phyloP scores from a whole-genome alignment of 2,329 filamentous ascomycete genomes.

The Dactylonectria estremocensis region DNA sequence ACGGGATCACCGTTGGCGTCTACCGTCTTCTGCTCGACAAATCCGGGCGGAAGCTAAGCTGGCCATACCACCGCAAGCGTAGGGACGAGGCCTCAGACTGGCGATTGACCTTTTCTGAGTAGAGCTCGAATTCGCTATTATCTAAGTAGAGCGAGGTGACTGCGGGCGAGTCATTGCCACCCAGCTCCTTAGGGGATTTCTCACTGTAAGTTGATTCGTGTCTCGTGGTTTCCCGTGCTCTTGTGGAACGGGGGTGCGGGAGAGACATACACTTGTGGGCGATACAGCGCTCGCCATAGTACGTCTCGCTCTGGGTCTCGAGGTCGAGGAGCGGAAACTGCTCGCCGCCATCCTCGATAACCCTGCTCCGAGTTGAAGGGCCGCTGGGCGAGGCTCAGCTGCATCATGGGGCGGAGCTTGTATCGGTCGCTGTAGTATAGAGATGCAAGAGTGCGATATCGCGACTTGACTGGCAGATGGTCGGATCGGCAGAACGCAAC shows the following conservation, averaged over 20 bases:
- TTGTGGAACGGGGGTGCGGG: not conserved
- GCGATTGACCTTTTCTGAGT: slow-evolving; percentile 86
- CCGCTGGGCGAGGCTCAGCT: no score
- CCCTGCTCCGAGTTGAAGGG: no score
- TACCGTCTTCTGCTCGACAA: slow-evolving; percentile 91
- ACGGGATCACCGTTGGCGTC: slow-evolving; percentile 81
- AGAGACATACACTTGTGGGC: slow-evolving; percentile 75
- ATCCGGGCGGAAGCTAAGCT: slow-evolving; percentile 83
- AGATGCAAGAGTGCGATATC: no score
- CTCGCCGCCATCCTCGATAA: no score
- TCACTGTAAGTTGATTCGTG: slow-evolving; percentile 77
- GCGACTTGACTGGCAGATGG: no score
- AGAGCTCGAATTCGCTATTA: slow-evolving; percentile 87
- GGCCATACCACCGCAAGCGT: slow-evolving; percentile 92
- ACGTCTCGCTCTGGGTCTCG: no score
- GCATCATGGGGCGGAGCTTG: no score
- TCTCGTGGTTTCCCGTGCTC: slow-evolving; percentile 17
- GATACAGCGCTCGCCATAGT: no score
- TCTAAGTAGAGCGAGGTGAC: slow-evolving; percentile 98
- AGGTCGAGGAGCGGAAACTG: no score
- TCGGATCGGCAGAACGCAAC: no score
- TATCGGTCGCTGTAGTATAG: no score
- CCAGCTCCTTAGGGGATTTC: slow-evolving; percentile 84
- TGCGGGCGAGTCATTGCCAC: slow-evolving; percentile 86
- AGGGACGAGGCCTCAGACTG: slow-evolving; percentile 84